Percentiles rank a stretch among this genome's conserved stretches.
Evolutionary conservation across 805 yeast genomes (phyloP).

Genomic region (Cyberlindnera suaveolens): DNA sequence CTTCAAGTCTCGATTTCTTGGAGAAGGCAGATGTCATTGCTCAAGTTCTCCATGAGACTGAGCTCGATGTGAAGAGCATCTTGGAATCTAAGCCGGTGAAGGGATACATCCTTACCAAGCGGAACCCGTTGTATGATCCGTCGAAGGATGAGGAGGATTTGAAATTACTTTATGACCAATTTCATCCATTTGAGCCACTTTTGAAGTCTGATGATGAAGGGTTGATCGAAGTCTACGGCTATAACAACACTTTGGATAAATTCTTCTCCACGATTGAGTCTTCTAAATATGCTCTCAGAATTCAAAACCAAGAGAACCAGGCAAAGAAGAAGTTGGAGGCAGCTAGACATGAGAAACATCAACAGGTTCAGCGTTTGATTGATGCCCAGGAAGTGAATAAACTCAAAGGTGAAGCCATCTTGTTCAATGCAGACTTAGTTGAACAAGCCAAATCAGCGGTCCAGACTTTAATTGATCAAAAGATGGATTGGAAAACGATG

Average conservation of each 20-base stretch:
- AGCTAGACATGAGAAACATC: conserved; percentile 68
- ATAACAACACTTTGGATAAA: conserved; percentile 74
- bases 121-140: conserved; percentile 44
- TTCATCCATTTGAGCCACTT: conserved; percentile 60
- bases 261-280: conserved; percentile 85
- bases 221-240: conserved; percentile 49
- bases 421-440: conserved; percentile 60
- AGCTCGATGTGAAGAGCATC: conserved; percentile 34
- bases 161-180: conserved; percentile 53
- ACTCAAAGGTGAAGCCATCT: conserved; percentile 67
- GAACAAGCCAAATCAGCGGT: conserved; percentile 68
- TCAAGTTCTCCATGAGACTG: conserved; percentile 41
- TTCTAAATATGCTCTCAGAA: conserved; percentile 63
- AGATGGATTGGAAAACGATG: conserved; percentile 92
- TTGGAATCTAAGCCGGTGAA: conserved; percentile 29
- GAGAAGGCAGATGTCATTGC: conserved; percentile 28
- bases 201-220: conserved; percentile 31
- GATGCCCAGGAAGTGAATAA: conserved; percentile 59
- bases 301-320: conserved; percentile 69
- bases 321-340: conserved; percentile 70
- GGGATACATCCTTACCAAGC: conserved; percentile 63
- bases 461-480: conserved; percentile 62
- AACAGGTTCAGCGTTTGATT: conserved; percentile 59
- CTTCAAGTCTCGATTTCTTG: conserved; percentile 26
- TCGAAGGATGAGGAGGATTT: conserved; percentile 35